Base-by-base conservation (phyloP, 2,329 filamentous ascomycete genomes). In the Trichoderma polysporum region DNA sequence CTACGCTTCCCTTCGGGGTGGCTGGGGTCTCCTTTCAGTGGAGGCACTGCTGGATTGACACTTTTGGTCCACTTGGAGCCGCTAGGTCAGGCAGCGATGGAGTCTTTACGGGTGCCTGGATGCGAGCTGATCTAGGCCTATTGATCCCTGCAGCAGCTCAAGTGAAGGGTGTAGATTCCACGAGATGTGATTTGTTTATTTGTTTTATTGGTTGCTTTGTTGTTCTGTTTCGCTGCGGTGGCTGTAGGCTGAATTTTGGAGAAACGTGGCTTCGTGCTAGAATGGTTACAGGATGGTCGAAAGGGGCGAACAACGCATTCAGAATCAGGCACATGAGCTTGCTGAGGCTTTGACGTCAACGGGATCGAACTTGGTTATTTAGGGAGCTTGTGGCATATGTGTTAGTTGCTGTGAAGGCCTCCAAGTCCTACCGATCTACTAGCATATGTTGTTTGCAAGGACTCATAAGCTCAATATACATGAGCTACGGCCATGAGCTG, bases 21-120 rank as follows among this genome's bases (percentile, higher is more conserved):
- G 60, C 60, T 63, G 35, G 50, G 33, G 56, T 47, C 17, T 37
- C 8, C 7, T 6, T 50, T 39, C 52, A 63, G 49, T 63, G 59
- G 59, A 53, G 47, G 59, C 58, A 1, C 35, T 25, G 59, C 47
- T 41, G 22, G 15, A 22, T 52, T 62, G 33, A 61, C 47, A 52
- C 35, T 52, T 17, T 35, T 33, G 31, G 27, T 33, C 39, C 37
- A 59, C 37, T 27, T n/a, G 35, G 12, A 13, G 35, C 49, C 60
- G 15, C 60, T 64, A 64, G 50, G 29, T 29, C 39, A 59, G 61
- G 61, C 61, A 64, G 61, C 61, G 61, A 64, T 56, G n/a, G 25
- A 64, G 37, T 22, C 47, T 39, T 56, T 33, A 31, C 61, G 61
- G 61, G 61, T 64, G 61, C 61, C 61, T 64, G 58, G n/a, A n/a